Evolutionary conservation across 2,329 filamentous ascomycete species (phyloP).

Genomic region (Penicillium sclerotigenum): DNA sequence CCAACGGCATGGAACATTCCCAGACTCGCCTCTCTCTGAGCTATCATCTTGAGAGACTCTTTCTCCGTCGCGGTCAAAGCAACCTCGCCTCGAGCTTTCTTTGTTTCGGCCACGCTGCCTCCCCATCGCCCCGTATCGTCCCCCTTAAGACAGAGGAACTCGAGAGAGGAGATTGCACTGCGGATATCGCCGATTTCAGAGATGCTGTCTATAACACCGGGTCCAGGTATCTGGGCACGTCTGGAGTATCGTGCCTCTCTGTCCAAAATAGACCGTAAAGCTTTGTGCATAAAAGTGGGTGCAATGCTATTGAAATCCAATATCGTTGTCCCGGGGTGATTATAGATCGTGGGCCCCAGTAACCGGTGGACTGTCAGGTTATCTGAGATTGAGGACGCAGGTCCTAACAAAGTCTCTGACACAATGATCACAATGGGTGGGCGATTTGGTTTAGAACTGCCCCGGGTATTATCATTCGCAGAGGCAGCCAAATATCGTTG

Average conservation of each 20-base stretch:
- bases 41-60: constrained; percentile 75
- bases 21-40: constrained; percentile 81
- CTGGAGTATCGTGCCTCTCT: constrained; percentile 82
- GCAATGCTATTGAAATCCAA: constrained; percentile 95
- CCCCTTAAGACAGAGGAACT: constrained; percentile 84
- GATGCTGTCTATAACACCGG: constrained; percentile 71
- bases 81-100: constrained; percentile 51
- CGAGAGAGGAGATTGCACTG: constrained; percentile 85
- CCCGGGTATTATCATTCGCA: constrained; percentile 54
- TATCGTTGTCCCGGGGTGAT: constrained; percentile 71
- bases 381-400: constrained; percentile 78
- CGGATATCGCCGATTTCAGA: constrained; percentile 88
- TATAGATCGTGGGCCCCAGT: constrained; percentile 79
- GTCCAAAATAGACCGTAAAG: constrained; percentile 73
- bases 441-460: constrained; percentile 41
- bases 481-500: constrained; percentile 67
- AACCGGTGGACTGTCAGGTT: constrained; percentile 91
- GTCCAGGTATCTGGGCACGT: constrained; percentile 70
- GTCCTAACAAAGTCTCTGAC: constrained; percentile 84
- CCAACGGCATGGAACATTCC: constrained; percentile 96
- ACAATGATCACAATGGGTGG: constrained; percentile 84
- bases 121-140: constrained; percentile 73
- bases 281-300: constrained; percentile 78
- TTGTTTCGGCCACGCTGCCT: constrained; percentile 67
- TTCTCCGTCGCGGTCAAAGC: constrained; percentile 70